Evolutionary conservation across 164 flowering plant genomes (phyloP).

Genomic region (Amborella trichopoda): DNA sequence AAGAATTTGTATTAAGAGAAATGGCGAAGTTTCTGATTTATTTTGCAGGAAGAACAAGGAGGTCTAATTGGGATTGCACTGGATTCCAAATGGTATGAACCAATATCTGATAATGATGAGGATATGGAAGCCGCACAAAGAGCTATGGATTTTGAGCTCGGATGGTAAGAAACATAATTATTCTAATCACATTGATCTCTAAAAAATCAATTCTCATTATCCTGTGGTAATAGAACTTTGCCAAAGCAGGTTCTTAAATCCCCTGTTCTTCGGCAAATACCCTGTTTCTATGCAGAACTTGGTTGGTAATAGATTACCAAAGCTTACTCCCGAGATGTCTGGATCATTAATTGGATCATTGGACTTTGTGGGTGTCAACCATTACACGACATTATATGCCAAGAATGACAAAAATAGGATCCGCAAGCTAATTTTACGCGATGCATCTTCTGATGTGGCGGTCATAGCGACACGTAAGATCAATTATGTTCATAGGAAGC

Average conservation of each 20-base stretch:
- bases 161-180: conserved; percentile 62
- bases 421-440: conserved; percentile 44
- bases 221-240: too few species aligned
- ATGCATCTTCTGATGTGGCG: conserved; percentile 64
- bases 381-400: conserved; percentile 72
- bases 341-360: conserved; percentile 31
- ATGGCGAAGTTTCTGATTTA: too few species aligned
- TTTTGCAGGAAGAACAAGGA: conserved; percentile 42
- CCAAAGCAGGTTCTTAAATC: conserved; percentile 95
- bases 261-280: conserved; percentile 66
- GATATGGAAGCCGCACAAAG: conserved; percentile 71
- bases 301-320: conserved; percentile 57
- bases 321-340: conserved; percentile 30
- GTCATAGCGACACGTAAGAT: conserved; percentile 61
- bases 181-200: not conserved
- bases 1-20: not conserved
- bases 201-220: not conserved
- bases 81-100: conserved; percentile 88
- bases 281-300: conserved; percentile 63
- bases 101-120: conserved; percentile 44
- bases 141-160: conserved; percentile 68
- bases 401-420: conserved; percentile 45
- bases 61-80: conserved; percentile 72
- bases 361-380: conserved; percentile 80
- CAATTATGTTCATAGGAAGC: too few species aligned